Base-by-base conservation (phyloP, 805 yeast species). In the Hanseniaspora thailandica region DNA sequence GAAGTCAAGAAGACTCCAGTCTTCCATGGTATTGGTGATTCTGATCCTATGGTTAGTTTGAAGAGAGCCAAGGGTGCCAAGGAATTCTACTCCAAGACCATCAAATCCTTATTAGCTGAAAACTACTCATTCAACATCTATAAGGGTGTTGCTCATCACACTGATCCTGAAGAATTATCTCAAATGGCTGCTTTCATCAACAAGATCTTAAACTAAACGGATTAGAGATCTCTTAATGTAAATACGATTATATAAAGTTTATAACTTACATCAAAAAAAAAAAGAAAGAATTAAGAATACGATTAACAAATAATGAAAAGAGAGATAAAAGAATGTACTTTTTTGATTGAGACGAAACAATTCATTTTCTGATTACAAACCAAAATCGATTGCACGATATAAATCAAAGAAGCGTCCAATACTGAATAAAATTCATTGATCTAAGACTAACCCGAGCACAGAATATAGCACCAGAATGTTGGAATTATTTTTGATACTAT, bases 391-490 rank as follows among this genome's bases (percentile, higher is more conserved):
- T 53, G 38, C 45, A 48, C 47, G 47, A 46, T 49, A 35, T 10
- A 36, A 34, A 22, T 45, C 33, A 33, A 34, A 47, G 45, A 57
- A 34, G 41, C 38, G 38, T 49, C 53, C 53, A 49, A 49, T 49
- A 49, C 53, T 26, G 53, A 70, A 49, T 49, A 49, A 41, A 41
- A 57, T 57, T 71, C 62, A 61, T 78, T 70, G 55, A 69, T 85
- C 89, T 85, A 76, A 84, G 93, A 84, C 85, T 72, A 71, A 84
- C 93, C 93, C 93, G 89, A 85, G 95, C 95, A 85, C 95, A 86
- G 76, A 76, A 55, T 51, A 56, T 56, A 47, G 45, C 54, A 57
- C 52, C 57, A 57, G 55, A 55, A 57, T 56, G 54, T 57, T 54
- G 55, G 55, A 54, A 54, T 52, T 52, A 58, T 65, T 60, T 41